These are phyloP conservation scores for Monotropa hypopitys DNA, from an alignment of 179 eudicot species.

Conservation along the genomic window DNA sequence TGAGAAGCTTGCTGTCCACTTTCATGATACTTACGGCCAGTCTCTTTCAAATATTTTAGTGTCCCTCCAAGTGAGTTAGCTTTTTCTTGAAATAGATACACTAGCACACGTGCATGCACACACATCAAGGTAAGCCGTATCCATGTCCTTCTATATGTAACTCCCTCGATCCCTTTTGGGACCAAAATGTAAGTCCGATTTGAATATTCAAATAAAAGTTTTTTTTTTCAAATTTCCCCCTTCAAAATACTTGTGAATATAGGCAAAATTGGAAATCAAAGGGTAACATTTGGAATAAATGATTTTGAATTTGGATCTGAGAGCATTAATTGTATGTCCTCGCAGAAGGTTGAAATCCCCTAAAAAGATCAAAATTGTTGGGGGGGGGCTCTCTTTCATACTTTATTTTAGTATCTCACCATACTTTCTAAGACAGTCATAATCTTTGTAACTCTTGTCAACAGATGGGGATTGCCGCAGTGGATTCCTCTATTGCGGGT, in stretches of 20 bases:
- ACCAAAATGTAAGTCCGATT: neutral
- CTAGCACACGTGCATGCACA: too few species aligned
- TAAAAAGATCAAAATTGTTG: too few species aligned
- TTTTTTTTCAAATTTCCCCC: neutral
- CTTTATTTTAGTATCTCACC: neutral
- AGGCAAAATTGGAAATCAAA: neutral
- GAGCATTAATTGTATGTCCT: too few species aligned
- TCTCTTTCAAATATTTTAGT: constrained; percentile 84
- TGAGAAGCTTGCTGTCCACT: constrained; percentile 95
- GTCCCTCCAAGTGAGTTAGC: constrained; percentile 66
- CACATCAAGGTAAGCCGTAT: neutral
- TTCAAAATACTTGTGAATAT: neutral
- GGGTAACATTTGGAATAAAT: neutral
- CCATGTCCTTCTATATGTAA: neutral
- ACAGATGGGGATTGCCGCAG: constrained; percentile 59
- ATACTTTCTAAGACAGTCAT: neutral
- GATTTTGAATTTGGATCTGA: neutral
- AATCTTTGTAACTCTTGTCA: neutral
- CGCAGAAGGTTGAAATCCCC: neutral
- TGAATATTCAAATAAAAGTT: neutral
- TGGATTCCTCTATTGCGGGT: constrained; percentile 58
- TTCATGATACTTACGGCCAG: constrained; percentile 96
- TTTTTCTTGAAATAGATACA: neutral
- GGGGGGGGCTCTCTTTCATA: neutral
- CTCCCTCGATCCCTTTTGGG: neutral